These are phyloP conservation scores for Linum trigynum DNA, from an alignment of 345 rosid genomes.

Conservation along the genomic window DNA sequence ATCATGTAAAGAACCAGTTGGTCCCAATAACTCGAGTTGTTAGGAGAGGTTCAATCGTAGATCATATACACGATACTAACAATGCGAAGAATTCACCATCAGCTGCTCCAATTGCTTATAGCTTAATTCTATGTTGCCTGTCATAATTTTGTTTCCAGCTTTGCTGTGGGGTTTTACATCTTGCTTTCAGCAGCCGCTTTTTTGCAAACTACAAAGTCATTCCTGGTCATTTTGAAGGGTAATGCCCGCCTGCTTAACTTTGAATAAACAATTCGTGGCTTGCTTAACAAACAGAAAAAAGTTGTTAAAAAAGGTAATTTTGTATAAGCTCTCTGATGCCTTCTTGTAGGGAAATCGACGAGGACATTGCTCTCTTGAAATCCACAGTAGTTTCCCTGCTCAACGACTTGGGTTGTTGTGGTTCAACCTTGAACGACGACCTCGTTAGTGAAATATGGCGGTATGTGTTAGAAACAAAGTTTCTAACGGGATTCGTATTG, in stretches of 20 bases:
- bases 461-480: too few relatives aligned
- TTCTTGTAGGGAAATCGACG: constrained; percentile 60
- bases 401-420: constrained; percentile 74
- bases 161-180: constrained; percentile 1
- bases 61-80: too few relatives aligned
- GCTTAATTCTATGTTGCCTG: neutral
- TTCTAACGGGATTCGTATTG: too few relatives aligned
- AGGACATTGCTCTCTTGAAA: constrained; percentile 66
- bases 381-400: constrained; percentile 59
- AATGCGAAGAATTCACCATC: too few relatives aligned
- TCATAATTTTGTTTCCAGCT: neutral
- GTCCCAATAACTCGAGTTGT: too few relatives aligned
- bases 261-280: neutral
- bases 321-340: constrained; percentile 9
- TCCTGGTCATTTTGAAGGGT: constrained; percentile 97
- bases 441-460: constrained; percentile 92
- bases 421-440: constrained; percentile 71
- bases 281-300: neutral
- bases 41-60: too few relatives aligned
- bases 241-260: constrained; percentile 14
- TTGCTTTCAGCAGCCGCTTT: constrained; percentile 75
- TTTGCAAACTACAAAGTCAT: constrained; percentile 80
- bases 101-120: neutral
- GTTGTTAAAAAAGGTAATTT: neutral
- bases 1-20: too few relatives aligned